These are phyloP conservation scores for Heliamphora exappendiculata DNA, from an alignment of 148 eudicot species.

Conservation along the genomic window DNA sequence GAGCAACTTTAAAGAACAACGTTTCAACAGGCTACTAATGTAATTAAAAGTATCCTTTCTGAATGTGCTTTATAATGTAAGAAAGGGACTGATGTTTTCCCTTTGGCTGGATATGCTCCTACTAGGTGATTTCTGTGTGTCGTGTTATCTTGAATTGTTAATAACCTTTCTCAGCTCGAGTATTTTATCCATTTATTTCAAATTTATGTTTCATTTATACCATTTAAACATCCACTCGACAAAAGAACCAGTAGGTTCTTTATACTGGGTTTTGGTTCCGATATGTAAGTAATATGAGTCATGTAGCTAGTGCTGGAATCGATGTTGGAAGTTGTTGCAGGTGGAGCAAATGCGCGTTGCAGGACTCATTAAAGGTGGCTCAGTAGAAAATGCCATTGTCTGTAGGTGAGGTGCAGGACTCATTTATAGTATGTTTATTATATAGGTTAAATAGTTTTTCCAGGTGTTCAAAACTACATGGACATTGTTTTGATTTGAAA, in stretches of 20 bases:
- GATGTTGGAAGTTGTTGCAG: conserved; percentile 32
- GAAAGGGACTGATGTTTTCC: not conserved
- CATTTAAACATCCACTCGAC: too few relatives aligned
- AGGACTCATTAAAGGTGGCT: conserved; percentile 88
- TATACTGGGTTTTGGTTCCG: not conserved
- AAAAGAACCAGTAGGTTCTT: not conserved
- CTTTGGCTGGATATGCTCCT: not conserved
- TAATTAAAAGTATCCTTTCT: not conserved
- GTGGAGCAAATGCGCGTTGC: conserved; percentile 65
- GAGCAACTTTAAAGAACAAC: not conserved
- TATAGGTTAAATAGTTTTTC: not conserved
- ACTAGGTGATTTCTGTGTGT: not conserved
- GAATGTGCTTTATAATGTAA: not conserved
- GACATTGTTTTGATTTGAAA: not conserved
- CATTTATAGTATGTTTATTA: not conserved
- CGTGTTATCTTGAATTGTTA: not conserved
- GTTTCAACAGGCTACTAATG: not conserved
- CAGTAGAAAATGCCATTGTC: conserved; percentile 74
- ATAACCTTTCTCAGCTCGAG: not conserved
- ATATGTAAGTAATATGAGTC: not conserved
- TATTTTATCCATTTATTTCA: not conserved
- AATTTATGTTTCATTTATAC: not conserved
- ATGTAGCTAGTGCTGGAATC: not conserved
- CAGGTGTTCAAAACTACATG: not conserved
- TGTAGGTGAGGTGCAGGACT: conserved; percentile 51